Evolutionary conservation across 495 filamentous ascomycete species (phyloP).

Genomic region (Pseudoneurospora amorphoporcata): DNA sequence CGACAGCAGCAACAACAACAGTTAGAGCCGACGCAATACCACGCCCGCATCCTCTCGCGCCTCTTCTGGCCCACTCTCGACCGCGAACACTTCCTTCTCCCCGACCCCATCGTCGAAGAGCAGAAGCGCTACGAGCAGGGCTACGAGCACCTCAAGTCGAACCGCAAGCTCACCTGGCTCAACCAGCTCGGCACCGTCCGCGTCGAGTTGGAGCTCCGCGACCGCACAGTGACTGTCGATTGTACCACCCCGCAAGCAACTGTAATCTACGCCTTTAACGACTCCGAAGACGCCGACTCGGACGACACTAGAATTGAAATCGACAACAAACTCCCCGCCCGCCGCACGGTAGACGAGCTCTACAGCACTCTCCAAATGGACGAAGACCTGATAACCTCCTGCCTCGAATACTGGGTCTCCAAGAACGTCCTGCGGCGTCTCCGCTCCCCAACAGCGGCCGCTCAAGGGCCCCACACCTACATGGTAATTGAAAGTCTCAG

Average conservation of each 20-base stretch:
- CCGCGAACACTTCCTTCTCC: conserved; percentile 64
- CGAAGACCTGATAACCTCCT: conserved; percentile 59
- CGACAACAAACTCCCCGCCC: conserved; percentile 22
- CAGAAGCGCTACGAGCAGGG: conserved; percentile 61
- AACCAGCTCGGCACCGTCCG: conserved; percentile 70
- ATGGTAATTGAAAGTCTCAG: conserved; percentile 32
- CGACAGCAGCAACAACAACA: neutral
- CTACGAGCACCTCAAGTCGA: conserved; percentile 71
- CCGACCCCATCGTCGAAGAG: conserved; percentile 47
- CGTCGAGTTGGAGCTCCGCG: conserved; percentile 72
- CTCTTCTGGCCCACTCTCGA: conserved; percentile 89
- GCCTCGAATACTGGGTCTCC: conserved; percentile 76
- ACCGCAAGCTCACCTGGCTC: conserved; percentile 81
- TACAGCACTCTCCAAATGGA: conserved; percentile 62
- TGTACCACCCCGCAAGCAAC: conserved; percentile 83
- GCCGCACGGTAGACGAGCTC: conserved; percentile 53
- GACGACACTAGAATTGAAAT: neutral
- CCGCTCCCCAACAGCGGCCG: conserved; percentile 7
- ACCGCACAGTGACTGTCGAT: conserved; percentile 60
- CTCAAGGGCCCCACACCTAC: conserved; percentile 12
- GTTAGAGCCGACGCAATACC: conserved; percentile 25
- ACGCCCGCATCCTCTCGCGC: conserved; percentile 79
- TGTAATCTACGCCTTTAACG: conserved; percentile 78
- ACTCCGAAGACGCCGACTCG: conserved; percentile 20
- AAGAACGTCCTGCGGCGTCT: conserved; percentile 64